Evolutionary conservation across 768 basidiomycete genomes (phyloP).

Genomic region (Pleurotus tuoliensis): DNA sequence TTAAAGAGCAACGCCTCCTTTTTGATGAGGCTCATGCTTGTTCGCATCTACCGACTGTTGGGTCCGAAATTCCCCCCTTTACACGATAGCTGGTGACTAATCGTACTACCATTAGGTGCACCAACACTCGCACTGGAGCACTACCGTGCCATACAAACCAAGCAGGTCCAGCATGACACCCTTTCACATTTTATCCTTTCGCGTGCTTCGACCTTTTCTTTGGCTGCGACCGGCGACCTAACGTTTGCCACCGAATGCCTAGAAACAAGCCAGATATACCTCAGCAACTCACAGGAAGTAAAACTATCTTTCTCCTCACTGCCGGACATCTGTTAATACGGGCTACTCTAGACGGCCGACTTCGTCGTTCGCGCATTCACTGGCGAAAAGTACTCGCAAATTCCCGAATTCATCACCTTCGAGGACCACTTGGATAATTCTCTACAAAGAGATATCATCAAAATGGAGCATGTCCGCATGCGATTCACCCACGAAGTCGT

Average conservation of each 20-base stretch:
- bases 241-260: conserved; percentile 73
- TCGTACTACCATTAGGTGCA: conserved; percentile 46
- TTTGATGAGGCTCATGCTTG: conserved; percentile 68
- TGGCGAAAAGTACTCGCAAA: conserved; percentile 83
- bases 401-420: conserved; percentile 80
- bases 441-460: conserved; percentile 76
- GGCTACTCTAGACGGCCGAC: conserved; percentile 58
- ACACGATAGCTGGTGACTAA: background rate
- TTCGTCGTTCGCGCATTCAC: conserved; percentile 77
- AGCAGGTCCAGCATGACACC: conserved; percentile 87
- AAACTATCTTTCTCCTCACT: conserved; percentile 9
- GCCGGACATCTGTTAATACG: conserved; percentile 4
- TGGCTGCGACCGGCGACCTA: conserved; percentile 72
- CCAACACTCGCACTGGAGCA: conserved; percentile 72
- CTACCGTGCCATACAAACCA: conserved; percentile 72
- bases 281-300: conserved; percentile 78
- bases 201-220: conserved; percentile 74
- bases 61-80: conserved; percentile 38
- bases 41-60: conserved; percentile 79
- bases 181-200: conserved; percentile 80
- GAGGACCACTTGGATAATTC: conserved; percentile 82
- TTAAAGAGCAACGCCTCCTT: conserved; percentile 76
- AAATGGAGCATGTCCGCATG: conserved; percentile 85
- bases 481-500: conserved; percentile 71
- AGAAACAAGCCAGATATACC: conserved; percentile 78